Conservation (phyloP, 2,329 filamentous ascomycete genomes). For the Penicillium paneum region DNA sequence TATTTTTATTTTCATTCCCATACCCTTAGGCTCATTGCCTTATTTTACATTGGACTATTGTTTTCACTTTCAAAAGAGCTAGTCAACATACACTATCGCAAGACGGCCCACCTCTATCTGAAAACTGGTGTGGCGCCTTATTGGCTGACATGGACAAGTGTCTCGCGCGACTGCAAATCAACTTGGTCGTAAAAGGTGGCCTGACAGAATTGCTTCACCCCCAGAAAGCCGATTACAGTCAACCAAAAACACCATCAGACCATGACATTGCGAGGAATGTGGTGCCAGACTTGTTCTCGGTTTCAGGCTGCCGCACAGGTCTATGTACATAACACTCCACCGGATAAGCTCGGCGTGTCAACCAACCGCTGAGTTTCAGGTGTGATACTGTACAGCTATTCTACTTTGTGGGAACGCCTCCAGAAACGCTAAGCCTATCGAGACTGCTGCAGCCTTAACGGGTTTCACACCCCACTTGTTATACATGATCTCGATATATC, state of each 20-base stretch:
- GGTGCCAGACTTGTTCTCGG: background rate
- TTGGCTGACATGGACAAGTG: background rate
- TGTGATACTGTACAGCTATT: background rate
- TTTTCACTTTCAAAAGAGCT: background rate
- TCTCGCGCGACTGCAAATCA: background rate
- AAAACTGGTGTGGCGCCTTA: background rate
- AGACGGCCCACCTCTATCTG: slow-evolving; percentile 53
- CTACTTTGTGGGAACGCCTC: background rate
- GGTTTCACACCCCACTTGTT: background rate
- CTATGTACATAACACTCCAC: background rate
- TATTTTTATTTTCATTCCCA: slow-evolving; percentile 12
- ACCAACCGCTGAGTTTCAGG: background rate
- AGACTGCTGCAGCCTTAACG: background rate
- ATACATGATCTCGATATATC: background rate
- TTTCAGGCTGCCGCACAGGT: no score
- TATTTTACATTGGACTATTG: slow-evolving; percentile 37
- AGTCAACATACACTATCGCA: slow-evolving; percentile 46
- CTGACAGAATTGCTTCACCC: background rate
- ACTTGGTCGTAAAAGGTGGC: background rate
- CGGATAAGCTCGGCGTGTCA: background rate
- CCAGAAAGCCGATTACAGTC: background rate
- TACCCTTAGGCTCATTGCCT: slow-evolving; percentile 48
- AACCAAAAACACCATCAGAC: background rate
- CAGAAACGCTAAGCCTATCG: background rate
- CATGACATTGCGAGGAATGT: background rate